Evolutionary conservation across 352 stramenopile species (phyloP).

Genomic region (Achlya hypogyna): DNA sequence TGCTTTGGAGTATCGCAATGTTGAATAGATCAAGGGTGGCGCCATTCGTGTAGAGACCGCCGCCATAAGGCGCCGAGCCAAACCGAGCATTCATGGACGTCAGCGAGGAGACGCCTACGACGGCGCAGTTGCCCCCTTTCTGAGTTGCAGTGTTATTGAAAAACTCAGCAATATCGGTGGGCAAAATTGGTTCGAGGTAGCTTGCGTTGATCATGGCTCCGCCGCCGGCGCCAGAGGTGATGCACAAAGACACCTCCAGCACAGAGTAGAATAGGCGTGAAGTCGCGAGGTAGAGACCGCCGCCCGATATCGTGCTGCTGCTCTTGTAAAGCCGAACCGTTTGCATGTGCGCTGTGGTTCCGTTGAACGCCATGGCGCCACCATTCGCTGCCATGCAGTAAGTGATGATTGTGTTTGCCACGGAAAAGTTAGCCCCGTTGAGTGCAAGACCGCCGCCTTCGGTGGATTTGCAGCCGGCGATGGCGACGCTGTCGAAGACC

Average conservation of each 20-base stretch:
- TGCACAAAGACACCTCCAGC: neutral
- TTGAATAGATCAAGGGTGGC: too few species aligned
- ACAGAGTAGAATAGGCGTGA: neutral
- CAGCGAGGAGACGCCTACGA: neutral
- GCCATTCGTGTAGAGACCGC: neutral
- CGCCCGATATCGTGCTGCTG: neutral
- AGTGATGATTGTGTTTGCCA: conserved; percentile 26
- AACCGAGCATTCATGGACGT: neutral
- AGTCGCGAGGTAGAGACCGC: conserved; percentile 7
- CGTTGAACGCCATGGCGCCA: conserved; percentile 38
- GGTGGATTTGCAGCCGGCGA: neutral
- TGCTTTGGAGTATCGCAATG: neutral
- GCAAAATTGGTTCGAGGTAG: neutral
- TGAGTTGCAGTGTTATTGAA: neutral
- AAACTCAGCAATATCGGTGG: neutral
- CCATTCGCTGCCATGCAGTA: conserved; percentile 18
- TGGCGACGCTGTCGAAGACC: conserved; percentile 29
- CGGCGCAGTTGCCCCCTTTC: neutral
- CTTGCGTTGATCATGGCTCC: neutral
- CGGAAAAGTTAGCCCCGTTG: conserved; percentile 19
- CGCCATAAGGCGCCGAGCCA: neutral
- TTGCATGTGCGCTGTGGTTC: neutral
- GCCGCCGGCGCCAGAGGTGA: neutral
- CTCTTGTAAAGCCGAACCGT: neutral
- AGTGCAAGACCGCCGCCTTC: conserved; percentile 32